Evolutionary conservation across 352 stramenopile species (phyloP), one percentile per base, ranked within the genome.

Genomic region (Phytophthora sp.): DNA sequence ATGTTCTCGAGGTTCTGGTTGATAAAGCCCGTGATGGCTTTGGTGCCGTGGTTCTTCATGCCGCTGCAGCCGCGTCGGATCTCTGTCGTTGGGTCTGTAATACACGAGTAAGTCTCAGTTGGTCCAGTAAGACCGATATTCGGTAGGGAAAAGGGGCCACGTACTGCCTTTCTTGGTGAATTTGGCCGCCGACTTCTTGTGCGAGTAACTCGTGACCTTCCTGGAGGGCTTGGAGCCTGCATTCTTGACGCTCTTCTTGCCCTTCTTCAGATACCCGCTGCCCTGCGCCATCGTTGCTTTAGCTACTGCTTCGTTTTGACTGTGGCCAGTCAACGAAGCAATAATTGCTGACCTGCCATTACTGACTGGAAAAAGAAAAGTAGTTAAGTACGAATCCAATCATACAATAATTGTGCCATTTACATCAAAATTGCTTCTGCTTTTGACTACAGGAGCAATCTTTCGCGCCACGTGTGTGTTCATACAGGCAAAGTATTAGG

Each of bases 1-100:
- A 93, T 86, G 59, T 95, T 86, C 60, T 95, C 87, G 47, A 95
- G 85, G 73, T 95, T 95, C 71, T 86, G 80, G 74, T 95, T 92
- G 66, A 95, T 95, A 49, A 93, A 82, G 27, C 80, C 74, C 46
- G 87, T 95, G 24, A 93, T 80, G 3, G 84, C 82, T 62, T 90
- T 90, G 66, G 72, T 79, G 51, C 87, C 87, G 49, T 88, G 63
- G 50, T 87, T 80, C 73, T 95, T 95, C 74, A 93, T 91, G 33
- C 73, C 75, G 52, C 75, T 79, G 53, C 76, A 81, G 56, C 81
- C 81, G 39, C 87, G 87, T 44, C 87, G 87, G 47, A 95, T 81
- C 67, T 95, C 87, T 4, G 79, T 87, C 51, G 87, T 95, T 16
- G 87, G 84, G 72, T 95, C 86, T 94, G 49, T 4, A 35, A 21